A percentile compares a stretch with the other conserved stretches of the same genome.
These are phyloP conservation scores for Rhizopus stolonifer DNA, from an alignment of 371 early-diverging fungal species.

Conservation along the genomic window DNA sequence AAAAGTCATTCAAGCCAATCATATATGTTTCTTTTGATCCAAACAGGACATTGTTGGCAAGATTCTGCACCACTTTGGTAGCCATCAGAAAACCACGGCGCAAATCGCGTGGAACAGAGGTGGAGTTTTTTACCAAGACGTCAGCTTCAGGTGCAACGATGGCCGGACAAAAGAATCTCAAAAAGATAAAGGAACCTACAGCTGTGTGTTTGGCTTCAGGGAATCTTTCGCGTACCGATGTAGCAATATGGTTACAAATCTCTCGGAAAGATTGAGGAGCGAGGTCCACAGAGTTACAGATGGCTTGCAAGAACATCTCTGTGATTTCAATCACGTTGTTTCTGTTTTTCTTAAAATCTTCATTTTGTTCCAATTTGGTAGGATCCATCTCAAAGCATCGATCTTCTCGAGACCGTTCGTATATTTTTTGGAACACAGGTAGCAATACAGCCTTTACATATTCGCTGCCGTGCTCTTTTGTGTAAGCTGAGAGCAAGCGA, in stretches of 20 bases:
- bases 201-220: constrained; percentile 81
- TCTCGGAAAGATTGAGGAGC: constrained; percentile 74
- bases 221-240: constrained; percentile 73
- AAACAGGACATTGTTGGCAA: constrained; percentile 92
- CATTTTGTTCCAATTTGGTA: constrained; percentile 59
- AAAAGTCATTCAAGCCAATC: constrained; percentile 80
- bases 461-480: constrained; percentile 72
- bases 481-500: constrained; percentile 77
- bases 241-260: constrained; percentile 73
- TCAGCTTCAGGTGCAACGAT: constrained; percentile 83
- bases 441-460: constrained; percentile 78
- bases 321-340: constrained; percentile 75
- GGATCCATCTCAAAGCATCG: constrained; percentile 80
- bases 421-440: constrained; percentile 65
- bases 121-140: constrained; percentile 36
- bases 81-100: constrained; percentile 84
- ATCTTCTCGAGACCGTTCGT: constrained; percentile 38
- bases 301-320: constrained; percentile 74
- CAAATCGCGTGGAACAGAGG: constrained; percentile 31
- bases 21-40: constrained; percentile 90
- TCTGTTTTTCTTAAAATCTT: constrained; percentile 64
- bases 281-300: constrained; percentile 63
- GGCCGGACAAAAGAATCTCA: constrained; percentile 93
- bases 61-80: constrained; percentile 92
- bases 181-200: constrained; percentile 91